Base-by-base conservation (phyloP, 371 early-diverging fungal genomes). In the Mucor racemosus region DNA sequence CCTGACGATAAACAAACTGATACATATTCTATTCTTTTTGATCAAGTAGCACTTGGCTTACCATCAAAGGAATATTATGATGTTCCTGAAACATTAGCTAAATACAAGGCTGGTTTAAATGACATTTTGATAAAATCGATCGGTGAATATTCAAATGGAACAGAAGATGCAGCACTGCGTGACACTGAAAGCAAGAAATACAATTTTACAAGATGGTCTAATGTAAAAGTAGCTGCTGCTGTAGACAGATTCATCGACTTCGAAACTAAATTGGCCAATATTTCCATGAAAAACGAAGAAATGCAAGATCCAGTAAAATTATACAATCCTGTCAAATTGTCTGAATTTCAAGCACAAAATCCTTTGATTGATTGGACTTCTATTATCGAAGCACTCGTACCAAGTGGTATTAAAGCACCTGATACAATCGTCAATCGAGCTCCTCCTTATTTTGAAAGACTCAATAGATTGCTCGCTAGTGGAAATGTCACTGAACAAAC, bases 41-140 rank as follows among this genome's bases (percentile, higher is more conserved):
- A 50, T 6, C 87, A 88, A 62, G 73, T 74, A 5, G 76, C 71
- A 0, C 67, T 85, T 13, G 74, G 75, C 1, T 63, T 86, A 33
- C 88, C 88, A 11, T 82, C 87, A n/a, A 88, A 85, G 55, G 84
- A 86, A 42, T 88, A 88, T 55, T 88, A 88, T 60, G 63, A 69
- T 21, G 81, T 86, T 26, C 35, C 70, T 7, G 62, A 66, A 1
- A 72, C 69, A 5, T 21, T 79, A 15, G 62, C 59, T 1, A 71
- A 70, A 4, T 88, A 87, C 33, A 70, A 76, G 33, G 38, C 53
- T 7, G 76, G 79, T 7, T 68, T 87, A 26, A 63, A 67, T 0
- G 67, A 73, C 14, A 58, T 74, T 1, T 39, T 77, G 14, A 46
- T 9, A 3, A 50, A 60, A 8, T 62, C 76, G 0, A 36, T 80